Evolutionary conservation across 1,284 basidiomycete genomes (phyloP), one percentile per base, ranked within the genome.

Genomic region (Ceratobasidium sp.): DNA sequence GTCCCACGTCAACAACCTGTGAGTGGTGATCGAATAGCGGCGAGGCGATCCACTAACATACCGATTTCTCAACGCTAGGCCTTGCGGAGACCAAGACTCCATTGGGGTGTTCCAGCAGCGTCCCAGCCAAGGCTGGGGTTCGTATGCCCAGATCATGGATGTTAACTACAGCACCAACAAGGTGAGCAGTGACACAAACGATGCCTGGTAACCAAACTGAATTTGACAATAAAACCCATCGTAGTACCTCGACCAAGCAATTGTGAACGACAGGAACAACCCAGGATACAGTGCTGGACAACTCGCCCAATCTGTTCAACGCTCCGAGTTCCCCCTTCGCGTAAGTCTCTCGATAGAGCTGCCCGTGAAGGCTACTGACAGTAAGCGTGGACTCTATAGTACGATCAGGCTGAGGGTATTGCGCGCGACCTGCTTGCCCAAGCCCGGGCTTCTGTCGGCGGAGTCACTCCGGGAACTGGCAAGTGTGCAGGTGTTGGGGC

Each of bases 401-500:
- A 68, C 35, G 65, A 55, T 20, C 40, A 55, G 56, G 52, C 53
- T 10, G 29, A 68, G 29, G 32, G 29, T 8, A 68, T 25, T 20
- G 65, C 65, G 12, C 40, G 56, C 22, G 53, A 52, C 3, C 27
- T 65, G 3, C 50, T 65, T 31, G 53, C 42, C 10, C 34, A 52
- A n/a, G 60, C 49, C 15, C 27, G 10, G 8, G 49, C 47, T 29
- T 53, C 49, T 10, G 60, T 65, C 31, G 60, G 60, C 17, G 60
- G 49, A 10, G 38, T 40, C 38, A 56, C 35, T 5, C 58, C 69
- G 2, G 54, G 52, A 29, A 57, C 49, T 15, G 69, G 62, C 32
- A 15, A 52, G 50, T 70, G 69, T 31, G 2, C 27, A 12, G 64
- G 69, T 38, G 43, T 70, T 34, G 27, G 54, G 20, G 65, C 73